These are phyloP conservation scores for Cyclotella sp. DNA, from an alignment of 108 stramenopile genomes.

Conservation along the genomic window DNA sequence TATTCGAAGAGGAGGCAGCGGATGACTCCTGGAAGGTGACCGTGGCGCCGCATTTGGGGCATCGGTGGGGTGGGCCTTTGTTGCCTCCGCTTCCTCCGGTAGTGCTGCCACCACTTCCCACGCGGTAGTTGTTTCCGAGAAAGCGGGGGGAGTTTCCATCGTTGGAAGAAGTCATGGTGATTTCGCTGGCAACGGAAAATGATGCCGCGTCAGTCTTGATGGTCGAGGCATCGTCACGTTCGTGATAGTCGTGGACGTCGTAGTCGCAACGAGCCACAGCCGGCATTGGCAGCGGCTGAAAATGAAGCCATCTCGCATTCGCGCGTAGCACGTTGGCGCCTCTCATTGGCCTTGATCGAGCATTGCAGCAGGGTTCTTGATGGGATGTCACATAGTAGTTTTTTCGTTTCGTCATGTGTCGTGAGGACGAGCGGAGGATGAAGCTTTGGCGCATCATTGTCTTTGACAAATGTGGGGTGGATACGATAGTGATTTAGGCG, in stretches of 20 bases:
- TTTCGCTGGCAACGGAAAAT: background rate
- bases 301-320: slow-evolving; percentile 23
- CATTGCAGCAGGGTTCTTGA: too few relatives aligned
- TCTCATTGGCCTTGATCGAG: too few relatives aligned
- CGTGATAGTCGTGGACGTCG: slow-evolving; percentile 19
- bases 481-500: too few relatives aligned
- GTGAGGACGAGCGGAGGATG: too few relatives aligned
- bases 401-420: too few relatives aligned
- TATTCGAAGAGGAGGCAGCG: background rate
- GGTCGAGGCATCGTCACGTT: slow-evolving; percentile 10
- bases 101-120: slow-evolving; percentile 21
- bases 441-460: too few relatives aligned
- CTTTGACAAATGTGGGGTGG: too few relatives aligned
- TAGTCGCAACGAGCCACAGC: slow-evolving; percentile 35
- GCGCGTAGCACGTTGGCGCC: too few relatives aligned
- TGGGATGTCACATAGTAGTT: too few relatives aligned
- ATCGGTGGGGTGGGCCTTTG: slow-evolving; percentile 52
- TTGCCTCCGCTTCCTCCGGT: slow-evolving; percentile 43
- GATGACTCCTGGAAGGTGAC: slow-evolving; percentile 69
- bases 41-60: slow-evolving; percentile 79
- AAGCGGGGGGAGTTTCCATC: slow-evolving; percentile 1
- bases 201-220: background rate
- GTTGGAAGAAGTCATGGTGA: slow-evolving; percentile 9
- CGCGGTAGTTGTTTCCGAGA: slow-evolving; percentile 3
- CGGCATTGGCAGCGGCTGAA: slow-evolving; percentile 47